Base-by-base conservation (phyloP, 768 basidiomycete genomes). In the Rhizopogon salebrosus region DNA sequence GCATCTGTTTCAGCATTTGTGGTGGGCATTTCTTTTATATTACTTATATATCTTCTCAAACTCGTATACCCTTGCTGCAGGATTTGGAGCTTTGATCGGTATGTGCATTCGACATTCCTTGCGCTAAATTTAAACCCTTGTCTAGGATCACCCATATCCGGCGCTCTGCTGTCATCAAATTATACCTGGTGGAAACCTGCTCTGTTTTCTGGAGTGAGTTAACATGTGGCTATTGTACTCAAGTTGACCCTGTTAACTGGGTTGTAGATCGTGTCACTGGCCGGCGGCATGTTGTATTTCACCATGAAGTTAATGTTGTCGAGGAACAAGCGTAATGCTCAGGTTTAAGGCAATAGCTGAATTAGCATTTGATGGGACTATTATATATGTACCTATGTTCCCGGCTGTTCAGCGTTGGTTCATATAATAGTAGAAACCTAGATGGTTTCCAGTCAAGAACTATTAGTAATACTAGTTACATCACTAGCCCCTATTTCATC, bases 141-240 rank as follows among this genome's bases (percentile, higher is more conserved):
- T 3, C 3, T 35, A 76, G 81, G 80, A 3, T 75, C 78, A 1
- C 83, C 84, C 1, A 72, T 83, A 37, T 72, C 75, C 22, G 83
- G 84, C 0, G 77, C 78, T 0, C 61, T 84, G n/a, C 73, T 85
- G 4, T 73, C 79, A 0, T 54, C 70, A 11, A 61, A 71, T 6
- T 83, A 77, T 57, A 66, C 73, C 2, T 85, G 83, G 83, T 82
- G 77, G 78, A 69, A 68, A 39, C 75, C 81, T 3, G 72, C 75
- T 3, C 48, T 83, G 7, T 84, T 80, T 56, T 65, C 72, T 23
- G 82, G 80, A 45, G 68, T 73, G 56, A 5, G 56, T 43, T 20
- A 4, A 6, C 38, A n/a, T 4, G 4, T 20, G 20, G 9, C 20
- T 22, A 4, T 3, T 4, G 4, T 39, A 22, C 6, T 39, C 20